Base-by-base conservation (phyloP, 2,329 filamentous ascomycete genomes). In the Xylariomycetidae sp. region DNA sequence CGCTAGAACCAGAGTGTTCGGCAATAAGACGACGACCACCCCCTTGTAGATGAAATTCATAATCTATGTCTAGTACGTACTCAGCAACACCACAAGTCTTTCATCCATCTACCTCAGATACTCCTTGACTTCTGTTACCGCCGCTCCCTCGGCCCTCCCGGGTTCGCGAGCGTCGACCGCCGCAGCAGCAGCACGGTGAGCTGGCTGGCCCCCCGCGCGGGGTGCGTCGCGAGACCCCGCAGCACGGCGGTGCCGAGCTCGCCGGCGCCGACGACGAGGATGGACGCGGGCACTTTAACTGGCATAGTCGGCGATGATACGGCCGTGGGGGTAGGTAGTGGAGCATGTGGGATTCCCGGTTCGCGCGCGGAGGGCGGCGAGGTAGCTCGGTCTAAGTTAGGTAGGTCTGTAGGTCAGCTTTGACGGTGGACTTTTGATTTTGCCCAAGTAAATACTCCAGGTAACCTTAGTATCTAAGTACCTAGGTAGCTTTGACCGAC, bases 221-320 rank as follows among this genome's bases (percentile, higher is more conserved):
- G 63, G 42, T 79, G 71, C 0, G 43, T 30, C 10, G 60, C 50
- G 6, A 84, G 64, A 9, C 67, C 60, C 19, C 64, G 52, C 12
- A 82, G 58, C 37, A 83, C 61, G 12, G 71, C 64, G 4, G 63
- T 58, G 30, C 79, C 80, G 10, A 84, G 70, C 58, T 84, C 79
- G 37, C 79, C 79, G n/a, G 74, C 74, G 32, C 80, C 79, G 37
- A 85, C 59, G 31, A 84, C 63, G 31, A 83, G 74, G 36, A 82
- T 49, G 8, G 20, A 10, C 56, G 52, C 13, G 34, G 39, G 14
- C n/a, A n/a, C n/a, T n/a, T n/a, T n/a, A n/a, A n/a, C n/a, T n/a
- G n/a, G n/a, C n/a, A n/a, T n/a, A n/a, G n/a, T n/a, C n/a, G 39
- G 7, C 13, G 32, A 14, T 27, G 25, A 14, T 27, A 14, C n/a